Percentiles rank a stretch among this genome's conserved stretches.
Evolutionary conservation across 768 basidiomycete genomes (phyloP).

Genomic region (Tulasnella sp.): DNA sequence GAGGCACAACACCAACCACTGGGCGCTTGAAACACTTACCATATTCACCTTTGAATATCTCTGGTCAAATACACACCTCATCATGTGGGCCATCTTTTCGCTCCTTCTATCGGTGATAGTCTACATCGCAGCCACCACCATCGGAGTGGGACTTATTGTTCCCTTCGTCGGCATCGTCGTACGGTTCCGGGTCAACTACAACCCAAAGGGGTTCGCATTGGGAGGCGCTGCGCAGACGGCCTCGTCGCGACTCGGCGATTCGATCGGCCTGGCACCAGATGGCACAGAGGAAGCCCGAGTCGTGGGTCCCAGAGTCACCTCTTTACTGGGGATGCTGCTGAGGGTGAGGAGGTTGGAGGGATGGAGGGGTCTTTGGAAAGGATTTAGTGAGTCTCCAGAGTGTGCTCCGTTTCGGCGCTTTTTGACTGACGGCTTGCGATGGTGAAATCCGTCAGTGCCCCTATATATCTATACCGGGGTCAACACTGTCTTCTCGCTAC

Average conservation of each 20-base stretch:
- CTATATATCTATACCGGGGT: conserved; percentile 38
- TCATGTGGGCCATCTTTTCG: not conserved
- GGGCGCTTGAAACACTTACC: not conserved
- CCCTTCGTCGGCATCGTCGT: conserved; percentile 17
- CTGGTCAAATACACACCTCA: not conserved
- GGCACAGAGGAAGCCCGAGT: conserved; percentile 43
- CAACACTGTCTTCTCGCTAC: conserved; percentile 45
- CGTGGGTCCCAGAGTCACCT: conserved; percentile 46
- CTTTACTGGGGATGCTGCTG: conserved; percentile 50
- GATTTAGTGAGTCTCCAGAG: conserved; percentile 39
- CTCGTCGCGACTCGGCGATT: conserved; percentile 22
- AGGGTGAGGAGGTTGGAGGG: conserved; percentile 71
- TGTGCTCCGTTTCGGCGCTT: not conserved
- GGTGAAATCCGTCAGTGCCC: conserved; percentile 32
- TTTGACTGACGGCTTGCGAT: not conserved
- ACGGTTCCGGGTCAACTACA: conserved; percentile 59
- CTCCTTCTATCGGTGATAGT: not conserved
- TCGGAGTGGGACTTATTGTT: conserved; percentile 10
- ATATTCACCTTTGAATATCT: not conserved
- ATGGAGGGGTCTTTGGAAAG: conserved; percentile 68
- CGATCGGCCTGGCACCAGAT: conserved; percentile 43
- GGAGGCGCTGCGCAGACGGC: conserved; percentile 34
- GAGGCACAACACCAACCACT: not conserved
- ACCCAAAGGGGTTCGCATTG: conserved; percentile 71
- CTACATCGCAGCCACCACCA: not conserved